These are phyloP conservation scores for Ambrosia trifida DNA, from an alignment of 129 eudicot genomes.

Conservation along the genomic window DNA sequence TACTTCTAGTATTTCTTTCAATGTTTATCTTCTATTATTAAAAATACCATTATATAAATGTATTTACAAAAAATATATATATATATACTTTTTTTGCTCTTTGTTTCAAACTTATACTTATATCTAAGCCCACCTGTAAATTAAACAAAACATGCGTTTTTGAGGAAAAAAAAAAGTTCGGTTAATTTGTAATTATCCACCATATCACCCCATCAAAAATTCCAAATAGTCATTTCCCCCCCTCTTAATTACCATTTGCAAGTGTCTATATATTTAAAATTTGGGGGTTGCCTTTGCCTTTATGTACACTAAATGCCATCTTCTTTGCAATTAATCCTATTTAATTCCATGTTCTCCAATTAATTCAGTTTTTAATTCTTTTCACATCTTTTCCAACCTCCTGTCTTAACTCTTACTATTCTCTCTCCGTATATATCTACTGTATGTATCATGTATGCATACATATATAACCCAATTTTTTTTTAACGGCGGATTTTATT, in stretches of 20 bases:
- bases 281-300: constrained; percentile 42
- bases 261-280: constrained; percentile 21
- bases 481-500: too few relatives aligned
- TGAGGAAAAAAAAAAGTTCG: too few relatives aligned
- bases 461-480: neutral
- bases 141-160: too few relatives aligned
- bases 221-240: neutral
- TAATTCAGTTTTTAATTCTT: constrained; percentile 45
- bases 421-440: neutral
- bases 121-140: too few relatives aligned
- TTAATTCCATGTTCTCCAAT: constrained; percentile 48
- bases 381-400: constrained; percentile 43
- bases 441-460: neutral
- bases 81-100: neutral
- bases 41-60: neutral
- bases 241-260: constrained; percentile 13
- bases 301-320: constrained; percentile 46
- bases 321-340: constrained; percentile 45
- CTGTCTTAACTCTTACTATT: constrained; percentile 31
- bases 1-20: constrained; percentile 1
- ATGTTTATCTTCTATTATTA: constrained; percentile 13
- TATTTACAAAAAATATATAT: neutral
- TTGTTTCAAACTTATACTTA: too few relatives aligned
- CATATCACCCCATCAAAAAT: neutral
- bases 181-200: neutral